Evolutionary conservation across 139 green algal species (phyloP).

Genomic region (Auxenochlorella protothecoides): DNA sequence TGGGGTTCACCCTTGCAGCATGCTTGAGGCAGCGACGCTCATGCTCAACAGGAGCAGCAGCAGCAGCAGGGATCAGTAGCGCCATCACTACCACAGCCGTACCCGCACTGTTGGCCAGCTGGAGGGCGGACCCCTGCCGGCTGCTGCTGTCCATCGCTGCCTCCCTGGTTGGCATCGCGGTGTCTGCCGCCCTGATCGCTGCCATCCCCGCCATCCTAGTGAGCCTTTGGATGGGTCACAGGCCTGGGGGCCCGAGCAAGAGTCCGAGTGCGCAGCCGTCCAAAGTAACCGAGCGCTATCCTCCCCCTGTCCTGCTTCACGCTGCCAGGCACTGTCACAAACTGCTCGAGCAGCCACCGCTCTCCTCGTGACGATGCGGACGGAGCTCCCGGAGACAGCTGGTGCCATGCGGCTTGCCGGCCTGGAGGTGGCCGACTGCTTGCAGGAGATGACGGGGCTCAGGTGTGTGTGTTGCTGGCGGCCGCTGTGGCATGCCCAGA

Average conservation of each 20-base stretch:
- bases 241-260: too few species aligned
- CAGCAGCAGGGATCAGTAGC: background rate
- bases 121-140: too few species aligned
- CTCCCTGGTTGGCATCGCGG: slow-evolving; percentile 7
- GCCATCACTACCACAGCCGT: too few species aligned
- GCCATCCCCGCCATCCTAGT: slow-evolving; percentile 24
- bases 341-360: too few species aligned
- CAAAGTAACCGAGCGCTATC: too few species aligned
- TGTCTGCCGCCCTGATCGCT: slow-evolving; percentile 17
- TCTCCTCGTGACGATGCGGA: slow-evolving; percentile 11
- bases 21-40: background rate
- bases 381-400: slow-evolving; percentile 36
- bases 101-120: too few species aligned
- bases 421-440: slow-evolving; percentile 31
- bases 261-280: too few species aligned
- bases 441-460: slow-evolving; percentile 29
- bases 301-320: too few species aligned
- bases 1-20: too few species aligned
- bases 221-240: background rate
- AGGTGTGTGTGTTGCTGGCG: slow-evolving; percentile 4
- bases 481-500: too few species aligned
- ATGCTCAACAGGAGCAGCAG: background rate
- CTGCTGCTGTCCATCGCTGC: slow-evolving; percentile 8
- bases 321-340: too few species aligned
- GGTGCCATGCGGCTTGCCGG: slow-evolving; percentile 31